These are phyloP conservation scores for Canavalia gladiata DNA, from an alignment of 306 rosid genomes.

Conservation along the genomic window DNA sequence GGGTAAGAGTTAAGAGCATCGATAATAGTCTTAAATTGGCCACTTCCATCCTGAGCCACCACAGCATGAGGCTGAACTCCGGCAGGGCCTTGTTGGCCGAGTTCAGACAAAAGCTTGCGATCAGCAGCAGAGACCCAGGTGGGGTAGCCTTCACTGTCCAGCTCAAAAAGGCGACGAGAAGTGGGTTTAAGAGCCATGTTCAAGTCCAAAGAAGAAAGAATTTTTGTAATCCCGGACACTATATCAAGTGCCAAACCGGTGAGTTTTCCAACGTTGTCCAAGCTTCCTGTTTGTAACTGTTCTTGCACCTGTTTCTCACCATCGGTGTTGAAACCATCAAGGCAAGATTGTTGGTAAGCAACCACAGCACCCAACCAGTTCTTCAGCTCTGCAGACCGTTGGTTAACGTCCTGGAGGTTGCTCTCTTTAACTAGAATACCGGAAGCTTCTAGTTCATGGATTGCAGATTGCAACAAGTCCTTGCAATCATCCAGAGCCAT, in stretches of 20 bases:
- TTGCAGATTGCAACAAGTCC: constrained; percentile 59
- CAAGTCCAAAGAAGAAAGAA: constrained; percentile 50
- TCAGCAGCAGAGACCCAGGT: constrained; percentile 67
- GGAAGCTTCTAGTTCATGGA: constrained; percentile 51
- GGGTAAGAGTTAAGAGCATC: constrained; percentile 68
- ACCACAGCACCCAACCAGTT: constrained; percentile 72
- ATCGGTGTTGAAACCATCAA: constrained; percentile 57
- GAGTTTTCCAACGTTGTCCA: constrained; percentile 47
- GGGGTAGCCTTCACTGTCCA: constrained; percentile 54
- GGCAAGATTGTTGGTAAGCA: constrained; percentile 64
- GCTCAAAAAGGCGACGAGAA: constrained; percentile 59
- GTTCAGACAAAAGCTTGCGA: constrained; percentile 57
- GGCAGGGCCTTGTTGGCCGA: too few relatives aligned
- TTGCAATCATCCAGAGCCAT: constrained; percentile 73
- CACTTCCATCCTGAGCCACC: constrained; percentile 84
- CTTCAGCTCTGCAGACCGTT: constrained; percentile 51
- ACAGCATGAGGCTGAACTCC: constrained; percentile 51
- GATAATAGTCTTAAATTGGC: constrained; percentile 56
- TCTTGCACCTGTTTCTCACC: constrained; percentile 36
- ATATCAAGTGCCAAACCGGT: constrained; percentile 73
- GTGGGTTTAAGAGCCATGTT: constrained; percentile 48
- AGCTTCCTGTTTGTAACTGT: constrained; percentile 16
- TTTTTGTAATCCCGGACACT: constrained; percentile 44
- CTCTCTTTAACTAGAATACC: constrained; percentile 32
- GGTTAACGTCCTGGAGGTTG: constrained; percentile 21